Base-by-base conservation (phyloP, 805 yeast species). In the Yamadazyma scolyti region DNA sequence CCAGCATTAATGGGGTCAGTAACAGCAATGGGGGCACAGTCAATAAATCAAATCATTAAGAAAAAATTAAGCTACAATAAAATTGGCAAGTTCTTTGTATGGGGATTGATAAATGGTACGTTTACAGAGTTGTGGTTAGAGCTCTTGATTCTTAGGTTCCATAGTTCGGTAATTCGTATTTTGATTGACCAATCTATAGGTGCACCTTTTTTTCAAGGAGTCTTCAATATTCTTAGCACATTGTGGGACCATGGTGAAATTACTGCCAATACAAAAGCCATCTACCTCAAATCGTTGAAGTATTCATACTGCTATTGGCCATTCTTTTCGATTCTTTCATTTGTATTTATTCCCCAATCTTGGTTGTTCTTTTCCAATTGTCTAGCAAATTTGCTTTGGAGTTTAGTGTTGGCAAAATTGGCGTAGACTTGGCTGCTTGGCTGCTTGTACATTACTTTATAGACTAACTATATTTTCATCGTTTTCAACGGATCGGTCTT, bases 401-500 rank as follows among this genome's bases (percentile, higher is more conserved):
- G 75, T 31, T 47, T 77, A 18, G 53, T 76, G 4, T 54, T 77
- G 33, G 64, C 79, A 30, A 52, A 39, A 31, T 22, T 54, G 19
- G 41, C 45, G 27, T 49, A 30, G 29, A 23, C 17, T 21, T 16
- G 8, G 16, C 5, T 20, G n/a, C n/a, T n/a, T n/a, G n/a, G n/a
- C n/a, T n/a, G n/a, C n/a, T n/a, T n/a, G n/a, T 23, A 23, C 12
- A 23, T 11, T 11, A 23, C 7, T 23, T 23, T 13, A 7, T 23
- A 11, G 7, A 23, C 8, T 9, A 19, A 33, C 14, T 28, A 25
- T 27, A 25, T 25, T 28, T 49, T 61, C 35, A 60, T 56, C 5
- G 59, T 71, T 54, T 79, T 82, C 48, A 82, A 65, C n/a, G 89
- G 86, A 55, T 82, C 82, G 12, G 65, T 55, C 52, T 74, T 77